Evolutionary conservation across 2,329 filamentous ascomycete genomes (phyloP), one percentile per base, ranked within the genome.

Genomic region (Trichoderma aggressivum): DNA sequence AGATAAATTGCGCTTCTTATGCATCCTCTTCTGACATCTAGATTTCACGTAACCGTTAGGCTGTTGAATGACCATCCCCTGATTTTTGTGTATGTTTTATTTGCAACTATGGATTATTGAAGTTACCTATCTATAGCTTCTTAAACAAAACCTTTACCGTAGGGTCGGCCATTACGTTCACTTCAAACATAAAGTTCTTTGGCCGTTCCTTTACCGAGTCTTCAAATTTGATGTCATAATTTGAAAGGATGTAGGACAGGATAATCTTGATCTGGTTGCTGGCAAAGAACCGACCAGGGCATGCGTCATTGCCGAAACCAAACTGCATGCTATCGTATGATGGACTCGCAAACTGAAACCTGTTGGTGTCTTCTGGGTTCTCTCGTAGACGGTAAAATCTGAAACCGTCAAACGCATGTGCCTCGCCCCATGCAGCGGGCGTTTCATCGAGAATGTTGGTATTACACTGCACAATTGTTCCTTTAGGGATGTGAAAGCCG

Each of bases 251-350:
- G 72, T 86, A 82, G 3, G 84, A 79, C 10, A 88, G 71, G 6
- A 85, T 77, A 76, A 88, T 84, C 77, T 88, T 88, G 32, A 86
- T 77, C 77, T 86, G 84, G 68, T 84, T 82, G 1, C 82, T 81
- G 0, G 86, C 85, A 72, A 87, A 86, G 77, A 87, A 87, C 0
- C 86, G 80, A 0, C 86, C 86, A 0, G 84, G 83, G 64, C 86
- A 85, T 0, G 82, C 84, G 75, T 88, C 85, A 61, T 83, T 80
- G 3, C 87, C 87, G 72, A 87, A 84, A 0, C 87, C 86, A 74
- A 88, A 89, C 0, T 83, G 78, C 24, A 88, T 76, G 73, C 85
- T 83, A 7, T 80, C 76, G 14, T 83, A 78, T 21, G 81, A 82
- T 1, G 86, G 87, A 10, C 83, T 84, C 12, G 86, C 84, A 77